phyloP scores from a whole-genome alignment of 1,139 yeast species.

The Lodderomyces jiufengensis region DNA sequence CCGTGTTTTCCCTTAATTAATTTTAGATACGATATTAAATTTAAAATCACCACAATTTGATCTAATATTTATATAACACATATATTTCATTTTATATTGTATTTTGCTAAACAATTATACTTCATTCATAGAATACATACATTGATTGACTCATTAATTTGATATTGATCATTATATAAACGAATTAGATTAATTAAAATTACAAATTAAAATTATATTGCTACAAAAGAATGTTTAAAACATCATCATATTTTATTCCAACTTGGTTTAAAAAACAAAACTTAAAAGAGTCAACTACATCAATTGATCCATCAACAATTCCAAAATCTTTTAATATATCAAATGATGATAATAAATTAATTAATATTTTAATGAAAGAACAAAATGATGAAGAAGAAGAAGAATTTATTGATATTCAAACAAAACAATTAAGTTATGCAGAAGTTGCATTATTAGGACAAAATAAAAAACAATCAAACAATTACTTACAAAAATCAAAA shows the following conservation, averaged over 20 bases:
- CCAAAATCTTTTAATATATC: conserved; percentile 31
- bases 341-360: conserved; percentile 23
- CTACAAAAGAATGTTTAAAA: conserved; percentile 16
- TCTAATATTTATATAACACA: too few relatives aligned
- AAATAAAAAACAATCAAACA: conserved; percentile 12
- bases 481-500: background rate
- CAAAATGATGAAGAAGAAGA: conserved; percentile 21
- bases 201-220: too few relatives aligned
- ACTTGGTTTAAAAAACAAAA: conserved; percentile 14
- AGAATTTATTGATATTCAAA: conserved; percentile 37
- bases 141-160: too few relatives aligned
- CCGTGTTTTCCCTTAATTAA: too few relatives aligned
- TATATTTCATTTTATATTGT: too few relatives aligned
- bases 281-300: conserved; percentile 4
- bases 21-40: too few relatives aligned
- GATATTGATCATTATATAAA: too few relatives aligned
- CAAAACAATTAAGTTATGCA: conserved; percentile 39
- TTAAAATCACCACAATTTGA: too few relatives aligned
- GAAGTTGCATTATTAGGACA: conserved; percentile 38
- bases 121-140: too few relatives aligned
- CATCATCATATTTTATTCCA: conserved; percentile 12
- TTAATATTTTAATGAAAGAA: conserved; percentile 36
- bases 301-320: conserved; percentile 16
- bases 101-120: too few relatives aligned
- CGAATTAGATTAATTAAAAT: too few relatives aligned